A percentile compares a stretch with the other conserved stretches of the same genome.
Evolutionary conservation across 306 rosid species (phyloP).

Genomic region (Cucumis cinereus): DNA sequence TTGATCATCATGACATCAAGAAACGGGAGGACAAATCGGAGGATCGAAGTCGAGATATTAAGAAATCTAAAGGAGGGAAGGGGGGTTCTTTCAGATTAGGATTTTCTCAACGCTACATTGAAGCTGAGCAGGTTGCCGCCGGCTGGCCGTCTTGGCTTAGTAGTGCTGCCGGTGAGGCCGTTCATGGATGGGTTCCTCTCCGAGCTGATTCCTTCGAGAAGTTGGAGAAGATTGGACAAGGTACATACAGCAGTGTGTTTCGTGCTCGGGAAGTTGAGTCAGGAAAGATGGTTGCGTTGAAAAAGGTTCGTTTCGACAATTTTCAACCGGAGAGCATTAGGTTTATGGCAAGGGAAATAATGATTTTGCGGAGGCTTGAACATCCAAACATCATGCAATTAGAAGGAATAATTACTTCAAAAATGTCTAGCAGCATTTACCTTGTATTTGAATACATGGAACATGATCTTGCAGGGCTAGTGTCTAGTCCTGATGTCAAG

Average conservation of each 20-base stretch:
- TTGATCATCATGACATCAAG: background rate
- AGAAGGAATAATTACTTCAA: slow-evolving; percentile 78
- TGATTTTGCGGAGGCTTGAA: slow-evolving; percentile 80
- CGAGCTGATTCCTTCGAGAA: slow-evolving; percentile 82
- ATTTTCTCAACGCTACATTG: slow-evolving; percentile 26
- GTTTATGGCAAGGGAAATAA: slow-evolving; percentile 92
- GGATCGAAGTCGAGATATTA: slow-evolving; percentile 26
- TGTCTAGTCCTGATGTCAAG: slow-evolving; percentile 51
- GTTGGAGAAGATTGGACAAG: slow-evolving; percentile 98
- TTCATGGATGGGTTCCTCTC: slow-evolving; percentile 92
- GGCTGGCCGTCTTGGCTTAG: slow-evolving; percentile 99
- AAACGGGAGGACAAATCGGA: slow-evolving; percentile 23
- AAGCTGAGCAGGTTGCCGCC: slow-evolving; percentile 79
- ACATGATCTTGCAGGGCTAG: slow-evolving; percentile 95
- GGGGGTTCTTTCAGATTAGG: slow-evolving; percentile 36
- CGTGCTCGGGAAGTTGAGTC: slow-evolving; percentile 74
- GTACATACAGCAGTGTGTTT: slow-evolving; percentile 95
- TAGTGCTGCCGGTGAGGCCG: slow-evolving; percentile 63
- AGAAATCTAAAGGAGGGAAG: slow-evolving; percentile 27
- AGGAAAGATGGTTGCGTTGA: slow-evolving; percentile 75
- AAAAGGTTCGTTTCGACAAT: slow-evolving; percentile 90
- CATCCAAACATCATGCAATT: slow-evolving; percentile 93
- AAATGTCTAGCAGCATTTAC: slow-evolving; percentile 67
- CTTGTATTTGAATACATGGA: slow-evolving; percentile 99
- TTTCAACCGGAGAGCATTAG: slow-evolving; percentile 84